Evolutionary conservation across 441 rosid genomes (phyloP).

Genomic region (Flueggea neowawraea): DNA sequence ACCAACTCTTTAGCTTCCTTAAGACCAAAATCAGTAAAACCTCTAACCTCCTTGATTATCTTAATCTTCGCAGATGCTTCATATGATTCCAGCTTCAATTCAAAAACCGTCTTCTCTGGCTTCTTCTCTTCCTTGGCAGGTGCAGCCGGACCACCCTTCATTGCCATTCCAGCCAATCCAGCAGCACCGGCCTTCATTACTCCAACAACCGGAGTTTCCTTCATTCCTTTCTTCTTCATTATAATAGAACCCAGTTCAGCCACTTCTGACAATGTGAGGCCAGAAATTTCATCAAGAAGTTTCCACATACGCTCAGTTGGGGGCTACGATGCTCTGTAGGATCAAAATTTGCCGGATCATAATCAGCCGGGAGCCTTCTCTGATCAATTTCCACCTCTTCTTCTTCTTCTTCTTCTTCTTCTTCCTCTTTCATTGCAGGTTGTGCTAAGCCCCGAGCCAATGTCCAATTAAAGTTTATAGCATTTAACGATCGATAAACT

Average conservation of each 20-base stretch:
- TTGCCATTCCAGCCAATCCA: conserved; percentile 40
- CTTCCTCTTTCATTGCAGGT: conserved; percentile 46
- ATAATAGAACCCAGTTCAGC: conserved; percentile 64
- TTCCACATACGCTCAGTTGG: conserved; percentile 53
- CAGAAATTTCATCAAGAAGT: conserved; percentile 67
- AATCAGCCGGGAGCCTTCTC: conserved; percentile 85
- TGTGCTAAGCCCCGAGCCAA: conserved; percentile 40
- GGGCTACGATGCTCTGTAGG: conserved; percentile 59
- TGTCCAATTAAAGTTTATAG: conserved; percentile 16
- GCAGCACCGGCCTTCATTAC: conserved; percentile 79
- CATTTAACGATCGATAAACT: conserved; percentile 14
- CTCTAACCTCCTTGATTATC: conserved; percentile 90
- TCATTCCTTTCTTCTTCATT: conserved; percentile 49
- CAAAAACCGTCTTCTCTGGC: conserved; percentile 73
- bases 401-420: too few species aligned
- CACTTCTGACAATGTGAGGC: conserved; percentile 63
- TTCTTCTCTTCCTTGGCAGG: conserved; percentile 46
- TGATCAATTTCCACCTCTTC: conserved; percentile 73
- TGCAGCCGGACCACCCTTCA: conserved; percentile 26
- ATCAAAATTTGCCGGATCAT: conserved; percentile 84
- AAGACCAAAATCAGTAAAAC: conserved; percentile 74
- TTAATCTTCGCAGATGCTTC: conserved; percentile 78
- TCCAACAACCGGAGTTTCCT: conserved; percentile 65
- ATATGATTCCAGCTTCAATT: conserved; percentile 70
- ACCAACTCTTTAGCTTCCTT: conserved; percentile 96